Conservation (phyloP, 1,139 yeast species). For the Blastobotrys illinoisensis region DNA sequence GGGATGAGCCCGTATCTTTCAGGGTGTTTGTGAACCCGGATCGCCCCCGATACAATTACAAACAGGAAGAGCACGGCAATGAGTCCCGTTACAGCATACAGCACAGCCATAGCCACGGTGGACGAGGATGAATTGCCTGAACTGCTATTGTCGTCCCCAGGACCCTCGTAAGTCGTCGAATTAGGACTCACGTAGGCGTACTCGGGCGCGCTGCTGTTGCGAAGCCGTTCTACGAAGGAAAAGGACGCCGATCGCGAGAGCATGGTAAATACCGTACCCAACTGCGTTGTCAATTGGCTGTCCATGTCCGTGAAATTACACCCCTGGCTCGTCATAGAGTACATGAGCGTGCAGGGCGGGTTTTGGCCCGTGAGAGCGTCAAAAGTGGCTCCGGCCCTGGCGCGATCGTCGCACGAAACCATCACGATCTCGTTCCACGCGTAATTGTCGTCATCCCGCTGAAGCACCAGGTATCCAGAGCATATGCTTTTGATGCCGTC, state of each 20-base stretch:
- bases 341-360: slow-evolving; percentile 30
- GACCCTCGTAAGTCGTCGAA: slow-evolving; percentile 8
- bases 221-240: slow-evolving; percentile 22
- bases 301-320: slow-evolving; percentile 25
- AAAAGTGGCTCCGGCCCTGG: slow-evolving; percentile 23
- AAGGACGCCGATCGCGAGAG: slow-evolving; percentile 22
- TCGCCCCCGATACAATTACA: slow-evolving; percentile 32
- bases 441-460: slow-evolving; percentile 11
- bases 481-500: slow-evolving; percentile 22
- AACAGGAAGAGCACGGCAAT: slow-evolving; percentile 30
- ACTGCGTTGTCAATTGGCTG: slow-evolving; percentile 21
- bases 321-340: slow-evolving; percentile 23
- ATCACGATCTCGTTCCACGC: slow-evolving; percentile 22
- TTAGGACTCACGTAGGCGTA: slow-evolving; percentile 20
- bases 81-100: slow-evolving; percentile 31
- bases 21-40: slow-evolving; percentile 34
- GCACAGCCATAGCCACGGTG: slow-evolving; percentile 30
- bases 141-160: slow-evolving; percentile 7
- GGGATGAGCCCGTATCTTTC: slow-evolving; percentile 31
- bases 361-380: slow-evolving; percentile 20
- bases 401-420: slow-evolving; percentile 28
- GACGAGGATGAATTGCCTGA: slow-evolving; percentile 14
- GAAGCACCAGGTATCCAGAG: slow-evolving; percentile 21
- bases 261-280: slow-evolving; percentile 31
- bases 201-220: slow-evolving; percentile 14